Evolutionary conservation across 257 asterid genomes (phyloP), one percentile per base, ranked within the genome.

Genomic region (Anisodus tanguticus): DNA sequence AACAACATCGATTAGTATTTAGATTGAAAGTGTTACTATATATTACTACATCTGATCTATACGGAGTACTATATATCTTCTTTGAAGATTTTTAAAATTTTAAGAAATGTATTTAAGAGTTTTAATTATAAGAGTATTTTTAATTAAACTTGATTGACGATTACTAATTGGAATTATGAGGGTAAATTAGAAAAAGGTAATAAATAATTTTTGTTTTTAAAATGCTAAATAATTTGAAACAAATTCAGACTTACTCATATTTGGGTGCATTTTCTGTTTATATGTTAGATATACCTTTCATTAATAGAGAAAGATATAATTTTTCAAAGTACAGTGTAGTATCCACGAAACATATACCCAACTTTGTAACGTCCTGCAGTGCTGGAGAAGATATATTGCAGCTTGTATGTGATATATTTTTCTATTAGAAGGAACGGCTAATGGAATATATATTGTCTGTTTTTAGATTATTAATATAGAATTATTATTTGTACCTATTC

Each of bases 321-420:
- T 19, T 19, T 62, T 62, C 26, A 26, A 19, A 19, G 63, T 26
- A 62, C 37, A 19, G 11, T 55, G n/a, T 10, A 13, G 62, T 15
- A 15, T 13, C 3, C 11, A 17, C 15, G 12, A 17, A 19, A 1
- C 13, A 62, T 19, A 63, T 11, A 58, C 6, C 17, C 0, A 22
- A 22, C 26, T 22, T 22, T 22, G 0, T 22, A 22, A 62, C 26
- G 26, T 47, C 59, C 59, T 45, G 41, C 41, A 45, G 54, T 43
- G 79, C 79, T 17, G 57, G 79, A 70, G 45, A 69, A 69, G 78
- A 69, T 68, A 39, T 39, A 8, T 37, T 68, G 15, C 55, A 41
- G 79, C 79, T 22, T 43, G 55, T 71, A 9, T 71, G 17, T 45
- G 79, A 45, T 70, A 70, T 41, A 22, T 22, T 22, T 22, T 22